Base-by-base conservation (phyloP, 371 early-diverging fungal species). In the Gilbertella persicaria region DNA sequence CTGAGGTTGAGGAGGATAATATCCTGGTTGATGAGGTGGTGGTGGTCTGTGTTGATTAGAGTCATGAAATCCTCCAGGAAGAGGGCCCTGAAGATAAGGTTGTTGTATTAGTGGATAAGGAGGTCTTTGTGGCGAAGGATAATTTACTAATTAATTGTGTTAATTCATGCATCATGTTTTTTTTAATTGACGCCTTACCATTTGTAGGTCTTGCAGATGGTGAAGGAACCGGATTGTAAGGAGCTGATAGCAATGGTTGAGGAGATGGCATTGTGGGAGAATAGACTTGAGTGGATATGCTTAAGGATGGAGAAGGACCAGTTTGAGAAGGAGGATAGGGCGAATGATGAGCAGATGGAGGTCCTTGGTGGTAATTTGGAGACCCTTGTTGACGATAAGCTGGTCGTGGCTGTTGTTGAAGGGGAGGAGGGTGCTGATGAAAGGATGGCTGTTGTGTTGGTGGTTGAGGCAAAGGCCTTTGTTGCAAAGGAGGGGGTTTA, bases 231-330 rank as follows among this genome's bases (percentile, higher is more conserved):
- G 58, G 63, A 30, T 62, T 53, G 36, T 53, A 62, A 4, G 63
- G 45, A 0, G 64, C 43, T 7, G 64, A 63, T 23, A 63, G 17
- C 24, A 63, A 46, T 2, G 64, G 57, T 29, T 55, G 61, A 20
- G 62, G 48, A 6, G 57, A 45, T 29, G 57, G 40, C 42, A 50
- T 50, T 12, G n/a, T 43, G 0, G 42, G 52, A 7, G 59, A 40
- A 24, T 21, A 54, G 1, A 38, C 19, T 8, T 38, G 51, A 19
- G 43, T 24, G 7, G 51, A 12, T 33, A 12, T 55, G 12, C 51
- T 46, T 29, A 45, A 45, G 1, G 64, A 50, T 0, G 49, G 12
- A 5, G 62, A 57, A n/a, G 55, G 51, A 29, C 43, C 38, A 7
- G 50, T 29, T 17, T 14, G 45, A 28, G 25, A 29, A 28, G 26